phyloP scores from a whole-genome alignment of 139 green algal genomes.

The Auxenochlorella pyrenoidosa region DNA sequence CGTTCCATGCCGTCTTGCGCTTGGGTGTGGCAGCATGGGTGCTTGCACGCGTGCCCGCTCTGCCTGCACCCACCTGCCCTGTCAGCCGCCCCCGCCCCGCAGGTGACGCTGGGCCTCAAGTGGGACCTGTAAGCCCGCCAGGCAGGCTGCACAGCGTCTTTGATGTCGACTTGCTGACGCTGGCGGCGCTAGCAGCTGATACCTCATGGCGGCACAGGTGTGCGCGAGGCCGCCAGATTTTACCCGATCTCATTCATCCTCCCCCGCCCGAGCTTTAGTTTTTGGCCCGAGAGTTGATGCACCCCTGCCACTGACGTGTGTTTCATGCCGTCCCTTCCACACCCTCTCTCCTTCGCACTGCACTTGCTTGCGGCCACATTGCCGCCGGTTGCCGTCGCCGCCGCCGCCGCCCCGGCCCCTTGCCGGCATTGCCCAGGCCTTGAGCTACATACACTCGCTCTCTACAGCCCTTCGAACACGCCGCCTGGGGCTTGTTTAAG shows the following conservation, averaged over 20 bases:
- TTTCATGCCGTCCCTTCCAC: neutral
- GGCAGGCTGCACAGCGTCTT: neutral
- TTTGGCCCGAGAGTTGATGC: slow-evolving; percentile 2
- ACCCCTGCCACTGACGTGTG: neutral
- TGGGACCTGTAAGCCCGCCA: slow-evolving; percentile 9
- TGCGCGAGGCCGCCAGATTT: neutral
- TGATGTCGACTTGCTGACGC: neutral
- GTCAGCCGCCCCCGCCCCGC: neutral
- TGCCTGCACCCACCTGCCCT: neutral
- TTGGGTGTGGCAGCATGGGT: neutral
- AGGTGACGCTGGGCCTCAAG: slow-evolving; percentile 12
- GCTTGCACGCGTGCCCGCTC: no score
- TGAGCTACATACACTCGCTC: neutral
- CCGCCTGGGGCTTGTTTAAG: neutral
- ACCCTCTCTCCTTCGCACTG: neutral
- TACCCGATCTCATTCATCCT: neutral
- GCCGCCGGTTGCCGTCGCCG: neutral
- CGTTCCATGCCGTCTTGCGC: no score
- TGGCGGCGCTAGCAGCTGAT: neutral
- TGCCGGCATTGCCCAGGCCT: neutral
- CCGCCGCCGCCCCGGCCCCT: neutral
- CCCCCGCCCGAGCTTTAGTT: neutral
- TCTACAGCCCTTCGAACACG: no score
- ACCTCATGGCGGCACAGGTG: neutral
- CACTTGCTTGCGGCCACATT: neutral